A percentile compares a stretch with the other conserved stretches of the same genome.
Evolutionary conservation across 345 rosid genomes (phyloP).

Genomic region (Odontarrhena argentea): DNA sequence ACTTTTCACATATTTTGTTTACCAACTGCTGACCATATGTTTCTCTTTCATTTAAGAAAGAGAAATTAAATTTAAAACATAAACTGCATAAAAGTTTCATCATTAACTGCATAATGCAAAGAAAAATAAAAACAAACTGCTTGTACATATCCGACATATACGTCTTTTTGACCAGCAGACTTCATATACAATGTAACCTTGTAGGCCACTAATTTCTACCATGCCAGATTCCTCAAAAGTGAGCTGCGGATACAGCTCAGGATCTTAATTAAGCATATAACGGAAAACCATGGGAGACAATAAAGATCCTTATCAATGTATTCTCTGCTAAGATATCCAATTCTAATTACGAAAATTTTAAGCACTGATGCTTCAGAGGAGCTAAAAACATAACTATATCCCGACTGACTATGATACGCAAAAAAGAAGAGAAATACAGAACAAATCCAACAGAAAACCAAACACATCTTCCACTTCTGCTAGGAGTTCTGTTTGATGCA

Average conservation of each 20-base stretch:
- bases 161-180: too few species aligned
- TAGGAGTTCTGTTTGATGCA: too few species aligned
- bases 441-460: slow-evolving; percentile 72
- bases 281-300: not conserved
- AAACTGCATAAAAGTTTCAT: too few species aligned
- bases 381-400: not conserved
- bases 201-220: too few species aligned
- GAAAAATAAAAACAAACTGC: too few species aligned
- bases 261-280: not conserved
- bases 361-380: not conserved
- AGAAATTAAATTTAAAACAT: not conserved
- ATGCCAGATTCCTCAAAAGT: not conserved
- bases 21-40: not conserved
- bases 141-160: too few species aligned
- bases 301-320: slow-evolving; percentile 47
- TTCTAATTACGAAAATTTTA: slow-evolving; percentile 42
- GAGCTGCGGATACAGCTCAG: not conserved
- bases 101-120: too few species aligned
- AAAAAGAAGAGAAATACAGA: slow-evolving; percentile 49
- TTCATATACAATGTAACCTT: too few species aligned
- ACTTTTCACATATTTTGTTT: not conserved
- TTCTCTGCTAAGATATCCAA: slow-evolving; percentile 52
- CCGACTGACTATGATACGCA: not conserved
- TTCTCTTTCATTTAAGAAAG: not conserved
- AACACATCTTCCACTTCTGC: slow-evolving; percentile 71